Evolutionary conservation across 2,329 filamentous ascomycete genomes (phyloP).

Genomic region (Neoarthrinium moseri): DNA sequence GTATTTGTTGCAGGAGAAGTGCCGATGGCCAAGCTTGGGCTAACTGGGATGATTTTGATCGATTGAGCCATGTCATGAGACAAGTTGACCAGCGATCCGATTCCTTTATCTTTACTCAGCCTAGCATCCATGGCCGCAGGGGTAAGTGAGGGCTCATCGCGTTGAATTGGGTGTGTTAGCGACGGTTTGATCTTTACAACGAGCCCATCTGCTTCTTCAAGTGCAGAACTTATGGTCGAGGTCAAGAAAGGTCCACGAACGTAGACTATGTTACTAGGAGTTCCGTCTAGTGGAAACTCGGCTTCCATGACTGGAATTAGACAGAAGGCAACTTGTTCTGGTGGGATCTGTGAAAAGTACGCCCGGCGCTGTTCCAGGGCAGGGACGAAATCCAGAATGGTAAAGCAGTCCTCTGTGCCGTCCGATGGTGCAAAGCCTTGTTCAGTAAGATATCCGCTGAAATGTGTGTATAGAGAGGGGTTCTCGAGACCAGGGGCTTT

Average conservation of each 20-base stretch:
- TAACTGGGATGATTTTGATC: no score
- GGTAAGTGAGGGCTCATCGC: no score
- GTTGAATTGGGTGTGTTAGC: background rate
- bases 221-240: background rate
- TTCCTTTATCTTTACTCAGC: no score
- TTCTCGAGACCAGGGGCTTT: constrained; percentile 1
- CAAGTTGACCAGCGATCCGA: no score
- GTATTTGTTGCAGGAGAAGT: no score
- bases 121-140: no score
- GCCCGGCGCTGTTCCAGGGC: background rate
- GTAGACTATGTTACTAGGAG: constrained; percentile 8
- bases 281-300: background rate
- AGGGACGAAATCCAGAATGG: background rate
- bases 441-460: background rate
- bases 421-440: background rate
- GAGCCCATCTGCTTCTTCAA: constrained; percentile 4
- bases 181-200: background rate
- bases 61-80: no score
- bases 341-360: background rate
- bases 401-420: constrained; percentile 2
- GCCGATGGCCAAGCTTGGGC: no score
- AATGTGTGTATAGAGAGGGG: background rate
- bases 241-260: constrained; percentile 5
- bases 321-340: background rate
- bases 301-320: background rate